Percentiles rank a stretch among this genome's conserved stretches.
These are phyloP conservation scores for Epichloe festucae DNA, from an alignment of 2,329 filamentous ascomycete genomes.

Conservation along the genomic window DNA sequence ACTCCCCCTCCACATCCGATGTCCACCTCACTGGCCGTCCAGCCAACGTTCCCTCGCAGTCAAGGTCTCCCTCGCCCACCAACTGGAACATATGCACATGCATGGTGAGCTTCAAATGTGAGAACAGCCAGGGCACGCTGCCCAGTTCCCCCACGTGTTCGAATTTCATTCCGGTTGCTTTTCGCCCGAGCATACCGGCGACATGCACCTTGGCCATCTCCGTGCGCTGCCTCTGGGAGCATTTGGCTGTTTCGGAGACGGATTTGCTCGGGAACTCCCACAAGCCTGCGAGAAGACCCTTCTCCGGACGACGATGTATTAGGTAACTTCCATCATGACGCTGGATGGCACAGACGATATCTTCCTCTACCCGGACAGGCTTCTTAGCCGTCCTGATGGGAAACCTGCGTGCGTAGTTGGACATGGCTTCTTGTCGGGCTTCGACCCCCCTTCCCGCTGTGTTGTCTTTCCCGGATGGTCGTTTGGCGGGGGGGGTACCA, in stretches of 20 bases:
- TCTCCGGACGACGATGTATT: conserved; percentile 37
- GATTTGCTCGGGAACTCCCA: conserved; percentile 42
- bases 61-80: conserved; percentile 7
- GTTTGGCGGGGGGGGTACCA: conserved; percentile 3
- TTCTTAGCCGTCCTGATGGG: conserved; percentile 40
- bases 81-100: conserved; percentile 39
- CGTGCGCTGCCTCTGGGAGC: conserved; percentile 19
- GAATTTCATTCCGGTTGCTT: conserved; percentile 6
- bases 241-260: conserved; percentile 14
- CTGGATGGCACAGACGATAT: conserved; percentile 38
- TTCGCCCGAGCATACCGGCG: not conserved
- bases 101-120: conserved; percentile 43
- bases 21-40: conserved; percentile 16
- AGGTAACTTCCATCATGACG: conserved; percentile 31
- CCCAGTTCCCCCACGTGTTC: conserved; percentile 31
- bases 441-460: conserved; percentile 5
- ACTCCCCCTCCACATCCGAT: conserved; percentile 31
- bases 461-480: not conserved
- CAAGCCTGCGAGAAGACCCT: conserved; percentile 39
- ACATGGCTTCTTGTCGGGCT: conserved; percentile 23
- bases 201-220: conserved; percentile 24
- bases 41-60: not conserved
- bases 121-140: conserved; percentile 43
- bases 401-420: conserved; percentile 35
- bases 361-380: conserved; percentile 37